A percentile compares a stretch with the other conserved stretches of the same genome.
phyloP scores from a whole-genome alignment of 2,329 filamentous ascomycete species.

The Aspergillus terreus region DNA sequence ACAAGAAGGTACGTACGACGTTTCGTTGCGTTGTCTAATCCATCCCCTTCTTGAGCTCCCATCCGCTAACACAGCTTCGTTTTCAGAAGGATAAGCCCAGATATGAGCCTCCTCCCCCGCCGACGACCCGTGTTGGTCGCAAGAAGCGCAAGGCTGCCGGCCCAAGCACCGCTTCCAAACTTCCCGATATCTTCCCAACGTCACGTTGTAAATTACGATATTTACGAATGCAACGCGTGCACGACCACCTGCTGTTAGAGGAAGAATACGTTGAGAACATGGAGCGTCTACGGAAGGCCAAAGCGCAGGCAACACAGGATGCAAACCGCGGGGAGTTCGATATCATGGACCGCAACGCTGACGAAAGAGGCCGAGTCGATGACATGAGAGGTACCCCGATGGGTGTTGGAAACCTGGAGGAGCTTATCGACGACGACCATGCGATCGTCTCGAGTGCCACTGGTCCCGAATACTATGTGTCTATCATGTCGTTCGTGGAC shows the following conservation, averaged over 20 bases:
- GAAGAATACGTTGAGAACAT: conserved; percentile 99
- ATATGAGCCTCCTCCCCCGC: conserved; percentile 97
- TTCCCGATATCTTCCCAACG: conserved; percentile 89
- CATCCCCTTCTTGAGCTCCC: background rate
- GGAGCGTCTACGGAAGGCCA: conserved; percentile 89
- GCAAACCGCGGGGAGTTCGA: conserved; percentile 63
- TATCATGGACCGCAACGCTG: conserved; percentile 80
- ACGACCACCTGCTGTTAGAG: conserved; percentile 93
- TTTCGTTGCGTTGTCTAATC: background rate
- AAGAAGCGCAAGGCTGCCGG: conserved; percentile 98
- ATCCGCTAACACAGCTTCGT: conserved; percentile 14
- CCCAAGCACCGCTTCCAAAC: conserved; percentile 89
- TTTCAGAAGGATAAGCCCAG: conserved; percentile 97
- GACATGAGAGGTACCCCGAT: conserved; percentile 98
- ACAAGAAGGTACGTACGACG: conserved; percentile 71
- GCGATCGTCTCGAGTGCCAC: conserved; percentile 97
- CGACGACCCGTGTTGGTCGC: conserved; percentile 91
- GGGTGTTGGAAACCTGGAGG: conserved; percentile 95
- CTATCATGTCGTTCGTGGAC: conserved; percentile 99
- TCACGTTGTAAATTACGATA: conserved; percentile 97
- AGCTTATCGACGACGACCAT: conserved; percentile 98
- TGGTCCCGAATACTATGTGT: conserved; percentile 97
- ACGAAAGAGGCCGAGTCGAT: conserved; percentile 91
- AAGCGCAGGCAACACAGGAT: conserved; percentile 61
- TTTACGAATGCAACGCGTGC: conserved; percentile 95